Conservation (phyloP, 441 rosid genomes). For the Populus hybrid region DNA sequence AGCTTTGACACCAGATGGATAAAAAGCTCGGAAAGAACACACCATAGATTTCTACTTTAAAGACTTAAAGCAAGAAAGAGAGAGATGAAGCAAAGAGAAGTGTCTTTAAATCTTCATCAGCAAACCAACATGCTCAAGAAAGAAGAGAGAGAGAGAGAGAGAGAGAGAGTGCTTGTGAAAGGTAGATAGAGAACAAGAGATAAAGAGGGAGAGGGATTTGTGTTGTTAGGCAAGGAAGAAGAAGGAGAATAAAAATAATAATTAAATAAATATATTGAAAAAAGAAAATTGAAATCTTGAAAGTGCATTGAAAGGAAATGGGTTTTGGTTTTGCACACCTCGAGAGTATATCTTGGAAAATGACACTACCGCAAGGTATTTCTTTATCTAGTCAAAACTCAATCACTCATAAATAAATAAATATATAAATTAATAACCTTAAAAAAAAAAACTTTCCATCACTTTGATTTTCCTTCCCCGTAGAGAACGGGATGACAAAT, state of each 20-base stretch:
- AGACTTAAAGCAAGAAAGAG: slow-evolving; percentile 10
- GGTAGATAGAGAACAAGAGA: slow-evolving; percentile 12
- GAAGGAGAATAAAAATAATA: not conserved
- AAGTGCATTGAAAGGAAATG: slow-evolving; percentile 28
- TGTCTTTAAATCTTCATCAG: slow-evolving; percentile 34
- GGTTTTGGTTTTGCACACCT: slow-evolving; percentile 33
- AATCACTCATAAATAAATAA: slow-evolving; percentile 3
- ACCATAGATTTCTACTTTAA: slow-evolving; percentile 12
- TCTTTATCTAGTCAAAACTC: slow-evolving; percentile 45
- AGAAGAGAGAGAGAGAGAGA: slow-evolving; percentile 16
- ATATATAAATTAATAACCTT: not conserved
- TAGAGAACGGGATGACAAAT: slow-evolving; percentile 52
- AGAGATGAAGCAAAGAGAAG: slow-evolving; percentile 16
- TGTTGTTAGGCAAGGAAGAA: slow-evolving; percentile 30
- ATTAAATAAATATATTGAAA: not conserved
- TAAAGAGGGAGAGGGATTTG: slow-evolving; percentile 17
- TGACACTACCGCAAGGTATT: slow-evolving; percentile 45
- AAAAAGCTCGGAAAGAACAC: slow-evolving; percentile 12
- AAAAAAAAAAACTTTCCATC: not conserved
- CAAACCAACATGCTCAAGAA: slow-evolving; percentile 50
- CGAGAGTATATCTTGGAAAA: slow-evolving; percentile 72
- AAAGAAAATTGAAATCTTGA: slow-evolving; percentile 23
- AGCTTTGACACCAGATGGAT: not conserved
- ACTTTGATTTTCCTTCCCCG: slow-evolving; percentile 47
- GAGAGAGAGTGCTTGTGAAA: slow-evolving; percentile 20